Conservation (phyloP, 208 protist genomes). For the Vickermania spadyakhi region DNA sequence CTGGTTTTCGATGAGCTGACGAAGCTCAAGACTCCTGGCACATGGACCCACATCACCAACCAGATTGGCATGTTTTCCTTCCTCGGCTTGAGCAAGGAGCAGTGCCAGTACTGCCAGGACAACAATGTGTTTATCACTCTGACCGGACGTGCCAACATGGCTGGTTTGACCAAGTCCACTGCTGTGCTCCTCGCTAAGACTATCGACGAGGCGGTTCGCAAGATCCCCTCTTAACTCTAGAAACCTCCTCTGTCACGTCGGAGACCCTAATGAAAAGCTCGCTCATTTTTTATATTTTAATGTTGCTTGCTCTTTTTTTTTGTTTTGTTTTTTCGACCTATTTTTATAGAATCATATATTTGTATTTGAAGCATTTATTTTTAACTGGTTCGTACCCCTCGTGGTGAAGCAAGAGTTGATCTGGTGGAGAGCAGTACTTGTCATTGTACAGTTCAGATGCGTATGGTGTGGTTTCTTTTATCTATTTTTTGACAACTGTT, state of each 20-base stretch:
- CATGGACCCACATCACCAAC: constrained; percentile 93
- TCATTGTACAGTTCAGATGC: too few species aligned
- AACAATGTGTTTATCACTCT: constrained; percentile 69
- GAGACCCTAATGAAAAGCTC: too few species aligned
- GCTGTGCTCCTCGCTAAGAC: constrained; percentile 44
- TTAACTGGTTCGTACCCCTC: too few species aligned
- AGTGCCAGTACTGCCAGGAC: constrained; percentile 64
- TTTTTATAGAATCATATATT: constrained; percentile 1
- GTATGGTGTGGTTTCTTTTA: too few species aligned
- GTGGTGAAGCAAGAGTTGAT: too few species aligned
- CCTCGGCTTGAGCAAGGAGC: constrained; percentile 87
- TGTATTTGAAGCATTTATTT: neutral
- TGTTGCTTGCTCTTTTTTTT: neutral
- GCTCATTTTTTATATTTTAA: constrained; percentile 2
- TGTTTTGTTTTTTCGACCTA: too few species aligned
- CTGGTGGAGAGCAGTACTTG: too few species aligned
- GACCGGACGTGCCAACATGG: constrained; percentile 76
- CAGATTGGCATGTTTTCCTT: constrained; percentile 99
- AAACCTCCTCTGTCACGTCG: too few species aligned
- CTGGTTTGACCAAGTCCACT: constrained; percentile 51
- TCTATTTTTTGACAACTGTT: too few species aligned
- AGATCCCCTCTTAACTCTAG: neutral
- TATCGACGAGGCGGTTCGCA: constrained; percentile 59
- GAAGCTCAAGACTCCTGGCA: constrained; percentile 60
- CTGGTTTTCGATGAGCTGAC: constrained; percentile 66